Conservation (phyloP, 306 rosid genomes). For the Gynostemma pentaphyllum region DNA sequence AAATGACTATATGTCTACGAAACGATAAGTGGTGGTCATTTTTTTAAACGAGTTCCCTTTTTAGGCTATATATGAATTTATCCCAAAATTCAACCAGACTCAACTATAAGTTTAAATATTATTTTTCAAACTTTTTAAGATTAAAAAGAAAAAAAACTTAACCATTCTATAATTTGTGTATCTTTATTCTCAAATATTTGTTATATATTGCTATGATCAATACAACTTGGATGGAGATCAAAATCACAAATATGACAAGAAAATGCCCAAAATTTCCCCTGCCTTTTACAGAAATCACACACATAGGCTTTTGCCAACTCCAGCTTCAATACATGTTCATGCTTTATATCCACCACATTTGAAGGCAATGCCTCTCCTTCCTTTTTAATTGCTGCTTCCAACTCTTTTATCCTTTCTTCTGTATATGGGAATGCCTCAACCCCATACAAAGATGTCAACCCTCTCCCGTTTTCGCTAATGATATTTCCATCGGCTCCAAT, state of each 20-base stretch:
- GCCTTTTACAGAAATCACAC: conserved; percentile 66
- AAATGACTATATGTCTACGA: too few species aligned
- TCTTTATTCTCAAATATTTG: not conserved
- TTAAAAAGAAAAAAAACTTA: not conserved
- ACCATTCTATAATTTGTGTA: not conserved
- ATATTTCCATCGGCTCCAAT: conserved; percentile 68
- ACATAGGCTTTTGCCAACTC: conserved; percentile 78
- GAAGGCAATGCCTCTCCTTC: conserved; percentile 80
- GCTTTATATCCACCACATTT: conserved; percentile 61
- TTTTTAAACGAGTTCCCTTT: too few species aligned
- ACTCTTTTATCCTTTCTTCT: conserved; percentile 40
- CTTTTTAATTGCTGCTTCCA: conserved; percentile 50
- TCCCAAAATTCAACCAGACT: too few species aligned
- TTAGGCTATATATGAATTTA: too few species aligned
- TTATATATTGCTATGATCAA: conserved; percentile 15
- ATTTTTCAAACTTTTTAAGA: too few species aligned
- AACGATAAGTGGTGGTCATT: too few species aligned
- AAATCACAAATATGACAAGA: conserved; percentile 77
- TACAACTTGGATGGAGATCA: conserved; percentile 83
- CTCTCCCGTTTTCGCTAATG: conserved; percentile 39
- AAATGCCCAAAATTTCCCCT: conserved; percentile 85
- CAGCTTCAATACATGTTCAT: conserved; percentile 69
- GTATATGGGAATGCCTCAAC: conserved; percentile 86
- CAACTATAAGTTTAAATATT: too few species aligned
- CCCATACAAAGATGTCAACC: conserved; percentile 53